Percentiles rank a stretch among this genome's conserved stretches.
Evolutionary conservation across 805 yeast genomes (phyloP).

Genomic region (Saturnispora diversa): DNA sequence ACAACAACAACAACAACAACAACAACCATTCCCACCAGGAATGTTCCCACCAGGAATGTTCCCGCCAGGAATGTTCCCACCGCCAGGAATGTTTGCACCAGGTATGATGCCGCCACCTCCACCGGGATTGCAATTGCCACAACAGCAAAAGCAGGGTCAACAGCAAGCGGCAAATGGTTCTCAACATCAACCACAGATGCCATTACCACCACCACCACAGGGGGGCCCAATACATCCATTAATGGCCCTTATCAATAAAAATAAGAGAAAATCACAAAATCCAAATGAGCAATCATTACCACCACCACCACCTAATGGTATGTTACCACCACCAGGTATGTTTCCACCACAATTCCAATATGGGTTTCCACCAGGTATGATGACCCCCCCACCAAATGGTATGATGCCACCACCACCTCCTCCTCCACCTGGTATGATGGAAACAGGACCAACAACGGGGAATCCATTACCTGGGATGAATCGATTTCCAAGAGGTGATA

Average conservation of each 20-base stretch:
- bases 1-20: conserved; percentile 4
- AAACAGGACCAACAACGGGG: neutral
- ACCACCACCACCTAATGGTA: conserved; percentile 5
- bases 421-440: conserved; percentile 4
- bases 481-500: neutral
- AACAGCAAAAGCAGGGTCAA: conserved; percentile 2
- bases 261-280: conserved; percentile 13
- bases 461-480: conserved; percentile 5
- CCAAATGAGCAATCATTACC: conserved; percentile 6
- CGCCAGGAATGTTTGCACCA: conserved; percentile 10
- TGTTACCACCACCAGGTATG: conserved; percentile 6
- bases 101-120: conserved; percentile 4
- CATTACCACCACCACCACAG: too few species aligned
- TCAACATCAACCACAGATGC: too few species aligned
- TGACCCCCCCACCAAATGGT: conserved; percentile 5
- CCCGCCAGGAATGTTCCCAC: conserved; percentile 8
- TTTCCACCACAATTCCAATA: too few species aligned
- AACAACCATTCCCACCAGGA: conserved; percentile 5
- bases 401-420: conserved; percentile 9
- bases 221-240: conserved; percentile 14
- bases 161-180: too few species aligned
- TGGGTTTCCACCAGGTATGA: conserved; percentile 4
- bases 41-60: conserved; percentile 11
- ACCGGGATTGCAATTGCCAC: conserved; percentile 1
- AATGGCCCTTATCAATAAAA: conserved; percentile 14